Percentiles rank a stretch among this genome's conserved stretches.
These are phyloP conservation scores for Cicer judaicum DNA, from an alignment of 306 rosid species.

Conservation along the genomic window DNA sequence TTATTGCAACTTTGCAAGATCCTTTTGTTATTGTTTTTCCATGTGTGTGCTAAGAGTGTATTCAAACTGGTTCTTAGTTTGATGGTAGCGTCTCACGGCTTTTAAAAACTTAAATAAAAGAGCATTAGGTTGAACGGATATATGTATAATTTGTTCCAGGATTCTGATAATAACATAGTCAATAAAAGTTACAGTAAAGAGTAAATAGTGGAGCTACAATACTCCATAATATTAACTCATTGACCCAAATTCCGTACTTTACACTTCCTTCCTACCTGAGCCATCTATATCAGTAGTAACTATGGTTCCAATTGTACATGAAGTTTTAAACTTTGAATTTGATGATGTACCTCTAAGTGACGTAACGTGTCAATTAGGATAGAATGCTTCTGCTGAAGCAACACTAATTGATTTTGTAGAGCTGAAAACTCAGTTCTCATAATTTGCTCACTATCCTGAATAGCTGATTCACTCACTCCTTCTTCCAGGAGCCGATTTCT, in stretches of 20 bases:
- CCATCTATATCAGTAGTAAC: not conserved
- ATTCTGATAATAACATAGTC: constrained; percentile 7
- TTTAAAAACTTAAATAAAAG: not conserved
- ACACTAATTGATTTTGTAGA: constrained; percentile 72
- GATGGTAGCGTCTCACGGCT: not conserved
- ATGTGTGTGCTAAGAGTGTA: not conserved
- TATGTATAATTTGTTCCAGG: constrained; percentile 10
- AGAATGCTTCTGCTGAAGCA: constrained; percentile 94
- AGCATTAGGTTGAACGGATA: constrained; percentile 9
- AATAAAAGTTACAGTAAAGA: not conserved
- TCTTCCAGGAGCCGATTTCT: constrained; percentile 74
- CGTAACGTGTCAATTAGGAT: constrained; percentile 81
- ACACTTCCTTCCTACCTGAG: not conserved
- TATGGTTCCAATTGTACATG: constrained; percentile 22
- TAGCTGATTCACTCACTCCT: constrained; percentile 71
- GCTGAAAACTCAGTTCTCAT: constrained; percentile 83
- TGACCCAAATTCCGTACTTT: not conserved
- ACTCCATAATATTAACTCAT: constrained; percentile 17
- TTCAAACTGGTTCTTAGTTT: constrained; percentile 16
- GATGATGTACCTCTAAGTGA: constrained; percentile 79
- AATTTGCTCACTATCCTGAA: constrained; percentile 87
- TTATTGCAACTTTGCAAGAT: not conserved
- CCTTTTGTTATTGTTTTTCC: not conserved
- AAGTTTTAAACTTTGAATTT: constrained; percentile 50
- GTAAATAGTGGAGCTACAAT: constrained; percentile 21